phyloP scores from a whole-genome alignment of 352 stramenopile genomes.

The Blastocystis sp. region DNA sequence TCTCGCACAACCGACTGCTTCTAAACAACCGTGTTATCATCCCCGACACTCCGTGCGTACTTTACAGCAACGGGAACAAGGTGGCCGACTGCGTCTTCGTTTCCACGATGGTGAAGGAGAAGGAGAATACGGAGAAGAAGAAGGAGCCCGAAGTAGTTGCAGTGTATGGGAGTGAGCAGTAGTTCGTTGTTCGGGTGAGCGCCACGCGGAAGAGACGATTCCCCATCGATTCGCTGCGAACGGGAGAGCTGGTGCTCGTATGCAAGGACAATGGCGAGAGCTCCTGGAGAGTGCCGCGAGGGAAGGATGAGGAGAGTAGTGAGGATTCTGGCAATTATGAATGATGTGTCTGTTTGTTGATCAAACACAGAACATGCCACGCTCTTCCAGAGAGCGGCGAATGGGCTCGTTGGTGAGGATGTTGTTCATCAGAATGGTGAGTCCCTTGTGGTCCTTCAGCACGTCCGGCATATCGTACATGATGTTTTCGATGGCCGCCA shows the following conservation, averaged over 20 bases:
- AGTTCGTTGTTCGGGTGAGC: conserved; percentile 56
- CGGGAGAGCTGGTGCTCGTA: conserved; percentile 19
- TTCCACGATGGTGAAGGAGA: conserved; percentile 53
- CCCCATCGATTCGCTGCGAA: conserved; percentile 39
- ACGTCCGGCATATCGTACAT: conserved; percentile 51
- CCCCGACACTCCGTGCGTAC: conserved; percentile 42
- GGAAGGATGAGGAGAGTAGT: not conserved
- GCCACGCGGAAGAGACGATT: conserved; percentile 51
- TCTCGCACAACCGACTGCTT: conserved; percentile 38
- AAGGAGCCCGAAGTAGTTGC: conserved; percentile 30
- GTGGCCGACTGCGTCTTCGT: conserved; percentile 42
- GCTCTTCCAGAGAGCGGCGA: conserved; percentile 3
- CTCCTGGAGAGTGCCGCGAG: not conserved
- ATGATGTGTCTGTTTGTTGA: not conserved
- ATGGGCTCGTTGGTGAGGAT: conserved; percentile 15
- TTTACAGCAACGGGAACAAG: not conserved
- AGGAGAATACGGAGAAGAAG: conserved; percentile 33
- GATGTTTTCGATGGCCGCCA: conserved; percentile 51
- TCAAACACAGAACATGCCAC: conserved; percentile 14
- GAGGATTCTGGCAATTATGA: conserved; percentile 21
- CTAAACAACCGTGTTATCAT: conserved; percentile 64
- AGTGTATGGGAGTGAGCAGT: not conserved
- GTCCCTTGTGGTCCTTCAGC: conserved; percentile 15
- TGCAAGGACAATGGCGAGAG: conserved; percentile 10
- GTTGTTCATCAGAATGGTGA: conserved; percentile 51